Base-by-base conservation (phyloP, 2,329 filamentous ascomycete species). In the Blumeria hordei region DNA sequence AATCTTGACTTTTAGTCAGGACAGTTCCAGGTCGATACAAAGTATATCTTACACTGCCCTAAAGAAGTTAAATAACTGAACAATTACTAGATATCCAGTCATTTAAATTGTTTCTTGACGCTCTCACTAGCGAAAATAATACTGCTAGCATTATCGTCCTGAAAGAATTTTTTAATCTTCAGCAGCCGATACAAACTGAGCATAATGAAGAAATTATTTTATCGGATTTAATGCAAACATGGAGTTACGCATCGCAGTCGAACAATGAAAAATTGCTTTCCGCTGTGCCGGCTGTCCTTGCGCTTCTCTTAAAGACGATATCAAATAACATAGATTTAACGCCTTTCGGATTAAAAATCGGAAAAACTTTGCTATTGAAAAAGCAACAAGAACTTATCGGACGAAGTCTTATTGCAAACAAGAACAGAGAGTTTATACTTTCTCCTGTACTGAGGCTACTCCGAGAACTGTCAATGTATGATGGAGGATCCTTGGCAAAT, bases 361-460 rank as follows among this genome's bases (percentile, higher is more conserved):
- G 86, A 66, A 84, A 85, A 60, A 85, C 85, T 14, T 70, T 96
- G 44, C 70, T 98, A 33, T 83, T 88, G 62, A 83, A 83, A 59
- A 77, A 81, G 32, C 86, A 94, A 60, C 73, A 88, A 59, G 86
- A 88, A 61, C 75, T 94, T 3, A 70, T 96, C 28, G 80, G 85
- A 35, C 80, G 81, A 57, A 87, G 86, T 57, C 69, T 96, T 16
- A 82, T 85, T 3, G 79, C 85, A 0, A 81, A 85, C 28, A 88
- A 87, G 67, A 75, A 79, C 51, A 94, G 93, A 64, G 87, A 88
- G 41, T 87, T 85, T 67, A 72, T 96, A 57, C 88, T 95, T 58
- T 92, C 87, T 2, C 90, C 92, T 0, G 88, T 85, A 28, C 70
- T 98, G 57, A 80, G 90, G 56, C 70, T 98, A 54, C 74, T 98